These are phyloP conservation scores for Alternaria sp. DNA, from an alignment of 2,329 filamentous ascomycete genomes.

Conservation along the genomic window DNA sequence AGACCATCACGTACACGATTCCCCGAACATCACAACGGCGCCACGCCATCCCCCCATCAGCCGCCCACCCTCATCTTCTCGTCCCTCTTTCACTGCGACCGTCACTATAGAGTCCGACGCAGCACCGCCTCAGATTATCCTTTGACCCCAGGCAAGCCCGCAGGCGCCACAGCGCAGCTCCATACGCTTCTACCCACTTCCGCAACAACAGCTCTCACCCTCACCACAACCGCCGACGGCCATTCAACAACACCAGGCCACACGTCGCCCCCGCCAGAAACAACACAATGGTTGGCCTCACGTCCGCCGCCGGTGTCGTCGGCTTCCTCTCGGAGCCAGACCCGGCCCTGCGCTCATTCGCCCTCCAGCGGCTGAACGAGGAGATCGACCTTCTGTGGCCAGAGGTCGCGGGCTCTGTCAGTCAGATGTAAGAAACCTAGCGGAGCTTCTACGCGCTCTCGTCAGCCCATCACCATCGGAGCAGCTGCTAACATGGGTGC, in stretches of 20 bases:
- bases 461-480: neutral
- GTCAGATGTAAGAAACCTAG: conserved; percentile 78
- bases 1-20: conserved; percentile 36
- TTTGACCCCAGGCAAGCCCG: conserved; percentile 24
- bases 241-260: conserved; percentile 21
- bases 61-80: conserved; percentile 35
- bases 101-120: conserved; percentile 16
- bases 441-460: conserved; percentile 4
- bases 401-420: conserved; percentile 90
- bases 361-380: conserved; percentile 92
- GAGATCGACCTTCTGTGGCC: conserved; percentile 98
- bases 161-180: conserved; percentile 49
- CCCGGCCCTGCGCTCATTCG: conserved; percentile 91
- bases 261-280: conserved; percentile 18
- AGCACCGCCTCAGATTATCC: conserved; percentile 19
- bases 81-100: conserved; percentile 43
- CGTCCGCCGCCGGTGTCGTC: conserved; percentile 92
- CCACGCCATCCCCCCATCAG: conserved; percentile 44
- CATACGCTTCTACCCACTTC: conserved; percentile 49
- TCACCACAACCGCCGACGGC: conserved; percentile 33
- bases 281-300: conserved; percentile 82
- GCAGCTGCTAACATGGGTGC: conserved; percentile 38
- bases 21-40: conserved; percentile 39
- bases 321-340: conserved; percentile 96
- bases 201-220: conserved; percentile 33